Percentiles rank a stretch among this genome's conserved stretches.
phyloP scores from a whole-genome alignment of 2,329 filamentous ascomycete genomes.

The Ambrosiella cleistominuta region DNA sequence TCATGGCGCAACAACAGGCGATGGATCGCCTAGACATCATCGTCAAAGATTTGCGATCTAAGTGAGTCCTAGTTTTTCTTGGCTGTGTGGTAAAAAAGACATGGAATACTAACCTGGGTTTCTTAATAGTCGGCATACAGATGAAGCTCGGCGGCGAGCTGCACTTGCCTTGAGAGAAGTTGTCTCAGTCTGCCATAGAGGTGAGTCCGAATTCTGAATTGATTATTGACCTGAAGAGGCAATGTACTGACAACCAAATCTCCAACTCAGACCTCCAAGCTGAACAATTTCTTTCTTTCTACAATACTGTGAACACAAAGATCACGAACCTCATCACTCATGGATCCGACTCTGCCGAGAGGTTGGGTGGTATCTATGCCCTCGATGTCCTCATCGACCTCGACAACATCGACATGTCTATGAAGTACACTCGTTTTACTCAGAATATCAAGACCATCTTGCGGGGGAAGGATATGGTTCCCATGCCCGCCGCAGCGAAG shows the following conservation, averaged over 20 bases:
- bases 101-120: conserved; percentile 2
- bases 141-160: conserved; percentile 35
- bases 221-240: not conserved
- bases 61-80: conserved; percentile 22
- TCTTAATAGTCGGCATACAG: conserved; percentile 16
- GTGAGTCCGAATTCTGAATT: conserved; percentile 20
- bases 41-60: conserved; percentile 37
- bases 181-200: conserved; percentile 37
- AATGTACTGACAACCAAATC: not conserved
- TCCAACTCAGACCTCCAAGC: conserved; percentile 52
- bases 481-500: conserved; percentile 77
- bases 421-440: conserved; percentile 88
- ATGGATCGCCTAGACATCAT: conserved; percentile 38
- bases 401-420: conserved; percentile 79
- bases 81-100: not conserved
- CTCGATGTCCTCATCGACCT: conserved; percentile 90
- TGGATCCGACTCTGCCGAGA: conserved; percentile 71
- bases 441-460: conserved; percentile 77
- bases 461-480: conserved; percentile 74
- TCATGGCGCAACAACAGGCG: conserved; percentile 22
- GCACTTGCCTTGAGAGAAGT: conserved; percentile 38
- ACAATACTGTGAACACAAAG: conserved; percentile 37
- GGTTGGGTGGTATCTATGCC: conserved; percentile 79
- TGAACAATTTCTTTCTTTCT: conserved; percentile 53
- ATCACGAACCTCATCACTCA: conserved; percentile 57